Conservation (phyloP, 2,329 filamentous ascomycete genomes). For the Aspergillus novofumigatus region DNA sequence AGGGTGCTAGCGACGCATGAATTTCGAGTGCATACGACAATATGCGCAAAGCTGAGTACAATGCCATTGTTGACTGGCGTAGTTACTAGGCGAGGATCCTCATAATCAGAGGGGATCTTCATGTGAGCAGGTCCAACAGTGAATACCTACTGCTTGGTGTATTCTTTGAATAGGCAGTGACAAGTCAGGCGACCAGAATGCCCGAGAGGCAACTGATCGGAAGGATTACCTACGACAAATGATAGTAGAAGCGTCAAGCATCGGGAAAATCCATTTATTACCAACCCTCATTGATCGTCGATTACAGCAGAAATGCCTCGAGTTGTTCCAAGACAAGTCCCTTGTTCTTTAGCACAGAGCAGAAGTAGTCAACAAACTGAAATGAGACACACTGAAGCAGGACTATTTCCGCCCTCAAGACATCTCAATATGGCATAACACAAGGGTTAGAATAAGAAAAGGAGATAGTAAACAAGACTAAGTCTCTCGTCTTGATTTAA, state of each 20-base stretch:
- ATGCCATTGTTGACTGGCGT: neutral
- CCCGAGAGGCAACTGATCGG: neutral
- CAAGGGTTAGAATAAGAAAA: constrained; percentile 1
- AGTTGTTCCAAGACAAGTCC: neutral
- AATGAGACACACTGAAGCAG: neutral
- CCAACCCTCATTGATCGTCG: neutral
- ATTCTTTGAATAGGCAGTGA: neutral
- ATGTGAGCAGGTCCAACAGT: neutral
- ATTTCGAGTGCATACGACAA: neutral
- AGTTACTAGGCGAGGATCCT: neutral
- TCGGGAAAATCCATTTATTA: neutral
- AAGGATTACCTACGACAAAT: neutral
- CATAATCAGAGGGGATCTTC: neutral
- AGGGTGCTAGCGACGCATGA: neutral
- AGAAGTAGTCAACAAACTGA: neutral
- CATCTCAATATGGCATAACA: neutral
- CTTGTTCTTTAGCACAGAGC: neutral
- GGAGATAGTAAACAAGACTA: constrained; percentile 3
- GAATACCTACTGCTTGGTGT: neutral
- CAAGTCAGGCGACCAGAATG: neutral
- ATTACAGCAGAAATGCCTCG: neutral
- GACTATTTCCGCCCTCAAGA: neutral
- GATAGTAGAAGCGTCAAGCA: neutral
- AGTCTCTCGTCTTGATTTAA: constrained; percentile 17
- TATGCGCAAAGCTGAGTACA: neutral